Conservation (phyloP, 2,329 filamentous ascomycete genomes). For the Pseudogymnoascus sp. region DNA sequence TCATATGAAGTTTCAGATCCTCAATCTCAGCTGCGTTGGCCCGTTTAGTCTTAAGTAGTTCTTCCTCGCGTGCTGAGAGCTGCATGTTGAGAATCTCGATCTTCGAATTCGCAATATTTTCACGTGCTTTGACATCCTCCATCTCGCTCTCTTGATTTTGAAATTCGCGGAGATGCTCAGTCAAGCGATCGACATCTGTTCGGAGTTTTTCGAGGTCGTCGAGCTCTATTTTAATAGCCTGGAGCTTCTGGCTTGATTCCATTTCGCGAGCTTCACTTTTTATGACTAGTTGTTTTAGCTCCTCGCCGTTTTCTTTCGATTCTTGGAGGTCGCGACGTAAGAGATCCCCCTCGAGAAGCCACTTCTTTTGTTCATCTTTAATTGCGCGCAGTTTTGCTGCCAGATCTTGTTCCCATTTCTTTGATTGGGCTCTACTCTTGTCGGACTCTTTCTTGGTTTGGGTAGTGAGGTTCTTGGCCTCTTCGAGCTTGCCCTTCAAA, state of each 20-base stretch:
- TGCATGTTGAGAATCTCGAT: conserved; percentile 51
- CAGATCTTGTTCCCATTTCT: conserved; percentile 70
- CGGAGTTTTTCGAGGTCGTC: conserved; percentile 53
- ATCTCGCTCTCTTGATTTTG: conserved; percentile 57
- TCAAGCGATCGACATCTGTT: conserved; percentile 50
- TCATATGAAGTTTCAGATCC: conserved; percentile 32
- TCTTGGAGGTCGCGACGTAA: conserved; percentile 51
- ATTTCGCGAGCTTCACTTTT: conserved; percentile 62
- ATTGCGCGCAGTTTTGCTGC: conserved; percentile 56
- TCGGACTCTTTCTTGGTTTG: conserved; percentile 65
- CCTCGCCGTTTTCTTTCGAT: conserved; percentile 51
- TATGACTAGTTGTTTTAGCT: conserved; percentile 57
- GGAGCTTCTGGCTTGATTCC: conserved; percentile 53
- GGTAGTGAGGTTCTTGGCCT: conserved; percentile 61
- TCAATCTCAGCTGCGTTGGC: conserved; percentile 40
- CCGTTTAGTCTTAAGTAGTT: conserved; percentile 33
- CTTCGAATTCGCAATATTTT: conserved; percentile 49
- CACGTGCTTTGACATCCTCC: conserved; percentile 47
- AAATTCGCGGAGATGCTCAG: conserved; percentile 52
- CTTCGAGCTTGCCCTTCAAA: conserved; percentile 63
- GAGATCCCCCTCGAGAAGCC: conserved; percentile 47
- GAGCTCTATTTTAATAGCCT: conserved; percentile 52
- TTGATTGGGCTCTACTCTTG: conserved; percentile 61
- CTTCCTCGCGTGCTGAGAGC: conserved; percentile 42
- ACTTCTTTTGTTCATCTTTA: conserved; percentile 62